Evolutionary conservation across 495 filamentous ascomycete species (phyloP).

Genomic region (Stereocaulon alpinum): DNA sequence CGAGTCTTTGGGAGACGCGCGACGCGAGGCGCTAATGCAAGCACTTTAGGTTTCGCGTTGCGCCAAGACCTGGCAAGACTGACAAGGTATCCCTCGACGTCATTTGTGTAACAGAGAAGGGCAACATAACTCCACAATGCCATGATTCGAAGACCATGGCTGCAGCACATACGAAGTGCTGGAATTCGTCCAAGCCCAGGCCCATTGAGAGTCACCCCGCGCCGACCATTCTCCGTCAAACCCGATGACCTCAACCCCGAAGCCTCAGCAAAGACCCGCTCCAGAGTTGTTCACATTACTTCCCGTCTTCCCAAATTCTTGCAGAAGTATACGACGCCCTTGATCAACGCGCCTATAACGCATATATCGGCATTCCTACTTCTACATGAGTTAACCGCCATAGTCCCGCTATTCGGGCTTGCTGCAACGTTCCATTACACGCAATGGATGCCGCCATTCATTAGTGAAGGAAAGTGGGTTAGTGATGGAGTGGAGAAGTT

Average conservation of each 20-base stretch:
- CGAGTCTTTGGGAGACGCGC: slow-evolving; percentile 10
- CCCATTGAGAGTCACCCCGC: neutral
- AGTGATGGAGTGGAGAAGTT: slow-evolving; percentile 46
- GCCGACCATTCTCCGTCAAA: slow-evolving; percentile 9
- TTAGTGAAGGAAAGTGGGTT: slow-evolving; percentile 43
- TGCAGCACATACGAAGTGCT: neutral
- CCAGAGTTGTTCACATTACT: slow-evolving; percentile 49
- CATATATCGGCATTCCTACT: slow-evolving; percentile 81
- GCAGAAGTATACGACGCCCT: slow-evolving; percentile 51
- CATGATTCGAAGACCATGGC: slow-evolving; percentile 9
- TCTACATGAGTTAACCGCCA: slow-evolving; percentile 83
- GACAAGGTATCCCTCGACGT: too few relatives aligned
- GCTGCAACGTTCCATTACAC: slow-evolving; percentile 68
- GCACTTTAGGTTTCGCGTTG: slow-evolving; percentile 12
- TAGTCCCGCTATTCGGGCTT: slow-evolving; percentile 67
- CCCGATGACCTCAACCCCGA: slow-evolving; percentile 15
- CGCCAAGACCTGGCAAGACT: neutral
- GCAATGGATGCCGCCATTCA: slow-evolving; percentile 47
- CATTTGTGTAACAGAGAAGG: too few relatives aligned
- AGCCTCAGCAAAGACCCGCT: slow-evolving; percentile 24
- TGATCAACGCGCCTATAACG: slow-evolving; percentile 65
- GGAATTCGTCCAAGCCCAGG: neutral
- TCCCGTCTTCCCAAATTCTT: slow-evolving; percentile 50
- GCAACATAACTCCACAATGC: too few relatives aligned
- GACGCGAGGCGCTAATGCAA: slow-evolving; percentile 24